Base-by-base conservation (phyloP, 2,329 filamentous ascomycete genomes). In the Daldinia sp. region DNA sequence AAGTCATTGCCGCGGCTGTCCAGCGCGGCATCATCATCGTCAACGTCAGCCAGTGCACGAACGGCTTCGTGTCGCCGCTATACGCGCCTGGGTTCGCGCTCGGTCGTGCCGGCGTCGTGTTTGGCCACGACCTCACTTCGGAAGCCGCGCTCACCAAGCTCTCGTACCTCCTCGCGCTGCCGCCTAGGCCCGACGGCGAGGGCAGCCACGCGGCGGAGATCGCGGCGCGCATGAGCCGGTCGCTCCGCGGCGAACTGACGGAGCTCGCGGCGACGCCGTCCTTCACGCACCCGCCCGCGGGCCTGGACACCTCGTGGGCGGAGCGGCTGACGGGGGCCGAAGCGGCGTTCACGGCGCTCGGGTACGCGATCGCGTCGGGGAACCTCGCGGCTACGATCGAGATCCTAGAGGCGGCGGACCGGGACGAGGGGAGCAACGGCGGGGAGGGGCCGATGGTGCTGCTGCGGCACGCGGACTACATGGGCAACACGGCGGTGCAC, bases 61-160 rank as follows among this genome's bases (percentile, higher is more conserved):
- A 87, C 67, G 92, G 92, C 48, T 92, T 91, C 75, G 92, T 93
- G 20, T 92, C 89, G 57, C 91, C 92, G 2, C 85, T 93, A n/a
- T 94, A 93, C 80, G 92, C 91, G 1, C 89, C 92, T 0, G 92
- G 90, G 7, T 92, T 93, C 72, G 90, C 91, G 44, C 87, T 97
- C 18, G 93, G 93, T 42, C 87, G 90, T 61, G 93, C 93, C 2
- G 94, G 94, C 37, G 93, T 98, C 55, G 93, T 97, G 35, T 94
- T 96, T 72, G 94, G 94, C 5, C 88, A 94, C 72, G 94, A 97
- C 76, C 86, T 97, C 81, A 98, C 94, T 0, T 92, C 92, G 23
- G 94, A 98, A 82, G 94, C 93, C 2, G 94, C 94, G 5, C 87
- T 97, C 73, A 96, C 94, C 20, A 98, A 98, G 80, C 86, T 98